Base-by-base conservation (phyloP, 2,329 filamentous ascomycete species). In the Aspergillus sp. region DNA sequence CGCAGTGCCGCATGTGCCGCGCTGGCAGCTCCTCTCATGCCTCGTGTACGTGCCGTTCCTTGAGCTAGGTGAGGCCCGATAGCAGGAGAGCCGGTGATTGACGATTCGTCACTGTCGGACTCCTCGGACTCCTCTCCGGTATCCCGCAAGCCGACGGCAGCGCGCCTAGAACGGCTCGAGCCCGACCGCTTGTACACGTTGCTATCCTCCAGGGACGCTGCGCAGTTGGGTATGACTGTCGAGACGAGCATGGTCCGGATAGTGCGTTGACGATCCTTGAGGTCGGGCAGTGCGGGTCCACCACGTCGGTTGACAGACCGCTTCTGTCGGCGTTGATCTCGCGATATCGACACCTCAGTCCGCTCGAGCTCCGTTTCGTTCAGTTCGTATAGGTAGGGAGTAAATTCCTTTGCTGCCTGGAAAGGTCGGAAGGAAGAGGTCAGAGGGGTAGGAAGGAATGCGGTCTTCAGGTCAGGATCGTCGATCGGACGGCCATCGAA, bases 401-500 rank as follows among this genome's bases (percentile, higher is more conserved):
- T 90, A 74, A 90, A 98, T 69, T 99, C 95, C 76, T 97, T 97
- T 51, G 94, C 92, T 64, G 93, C 89, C 75, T 97, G 92, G 74
- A 93, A 91, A 1, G 93, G 92, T 65, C 95, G 86, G 82, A 98
- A 97, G 19, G 96, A 89, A 12, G 86, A 87, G 21, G 88, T 85
- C 41, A 98, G 79, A 0, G 95, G 95, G 2, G 92, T 92, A 25
- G 91, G 89, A 36, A 98, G 81, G 78, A 99, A 96, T 58, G 91
- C 89, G 57, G 90, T 83, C 60, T 91, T 87, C 25, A 99, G 85
- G 72, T 99, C 95, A 5, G 92, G 87, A 72, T 99, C 95, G 67
- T 98, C 95, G 21, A 98, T 85, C 2, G 92, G 92, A 38, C 95
- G 87, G 53, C 95, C 95, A 73, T 99, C 95, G 70, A 99, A 99